phyloP scores from a whole-genome alignment of 257 asterid species.

The Capsicum pubescens region DNA sequence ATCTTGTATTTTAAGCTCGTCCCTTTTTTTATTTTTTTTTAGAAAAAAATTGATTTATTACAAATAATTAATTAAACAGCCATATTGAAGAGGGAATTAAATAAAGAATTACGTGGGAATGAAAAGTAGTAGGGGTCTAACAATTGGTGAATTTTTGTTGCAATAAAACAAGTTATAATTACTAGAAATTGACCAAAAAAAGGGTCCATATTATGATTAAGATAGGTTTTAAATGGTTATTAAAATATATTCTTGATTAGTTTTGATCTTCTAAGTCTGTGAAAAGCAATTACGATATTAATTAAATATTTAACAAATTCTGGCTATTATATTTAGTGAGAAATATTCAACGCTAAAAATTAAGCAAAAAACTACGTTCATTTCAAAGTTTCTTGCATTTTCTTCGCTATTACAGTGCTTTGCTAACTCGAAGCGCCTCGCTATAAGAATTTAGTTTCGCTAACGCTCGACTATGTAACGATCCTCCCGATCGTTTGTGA shows the following conservation, averaged over 20 bases:
- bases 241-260: neutral
- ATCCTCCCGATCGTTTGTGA: too few species aligned
- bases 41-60: neutral
- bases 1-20: too few species aligned
- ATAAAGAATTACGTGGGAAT: constrained; percentile 7
- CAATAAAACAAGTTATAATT: constrained; percentile 1
- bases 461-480: too few species aligned
- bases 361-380: too few species aligned
- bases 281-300: neutral
- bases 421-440: too few species aligned
- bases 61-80: neutral
- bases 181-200: neutral
- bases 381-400: too few species aligned
- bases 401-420: too few species aligned
- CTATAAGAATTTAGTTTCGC: too few species aligned
- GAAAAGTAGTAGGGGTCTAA: constrained; percentile 11
- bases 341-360: too few species aligned
- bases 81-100: constrained; percentile 4
- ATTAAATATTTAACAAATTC: neutral
- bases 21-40: too few species aligned
- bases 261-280: neutral
- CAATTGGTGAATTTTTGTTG: neutral
- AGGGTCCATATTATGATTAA: neutral
- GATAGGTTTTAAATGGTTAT: neutral
- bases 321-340: neutral